Evolutionary conservation across 768 basidiomycete genomes (phyloP).

Genomic region (Saitozyma podzolica): DNA sequence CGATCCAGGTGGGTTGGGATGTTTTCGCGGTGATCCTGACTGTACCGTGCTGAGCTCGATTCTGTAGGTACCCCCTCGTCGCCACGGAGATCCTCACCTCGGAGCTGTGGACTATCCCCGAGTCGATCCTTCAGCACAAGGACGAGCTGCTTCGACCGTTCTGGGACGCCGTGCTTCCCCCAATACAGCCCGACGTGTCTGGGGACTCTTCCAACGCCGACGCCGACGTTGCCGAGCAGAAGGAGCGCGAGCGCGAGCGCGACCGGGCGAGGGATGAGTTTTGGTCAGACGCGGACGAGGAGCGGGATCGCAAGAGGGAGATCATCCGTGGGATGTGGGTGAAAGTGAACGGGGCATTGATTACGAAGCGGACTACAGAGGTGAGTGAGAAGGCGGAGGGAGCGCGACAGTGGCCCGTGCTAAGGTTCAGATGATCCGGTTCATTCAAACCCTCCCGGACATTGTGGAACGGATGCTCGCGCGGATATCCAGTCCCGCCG

Average conservation of each 20-base stretch:
- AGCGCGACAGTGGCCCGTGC: background rate
- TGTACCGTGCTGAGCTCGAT: conserved; percentile 1
- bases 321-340: conserved; percentile 88
- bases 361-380: conserved; percentile 85
- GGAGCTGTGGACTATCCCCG: conserved; percentile 92
- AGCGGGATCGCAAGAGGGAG: conserved; percentile 59
- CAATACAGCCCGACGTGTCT: conserved; percentile 7
- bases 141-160: conserved; percentile 77
- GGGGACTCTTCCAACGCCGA: conserved; percentile 5
- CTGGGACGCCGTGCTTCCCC: conserved; percentile 70
- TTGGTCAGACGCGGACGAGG: conserved; percentile 81
- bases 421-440: conserved; percentile 74
- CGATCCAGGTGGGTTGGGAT: conserved; percentile 29
- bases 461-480: conserved; percentile 77
- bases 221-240: conserved; percentile 2
- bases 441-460: conserved; percentile 78
- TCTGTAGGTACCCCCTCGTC: conserved; percentile 78
- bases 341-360: conserved; percentile 85
- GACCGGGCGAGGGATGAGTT: conserved; percentile 51
- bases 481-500: conserved; percentile 84
- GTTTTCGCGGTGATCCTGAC: background rate
- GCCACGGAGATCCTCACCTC: conserved; percentile 93
- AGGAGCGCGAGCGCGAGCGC: conserved; percentile 23
- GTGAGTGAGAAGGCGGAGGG: conserved; percentile 55
- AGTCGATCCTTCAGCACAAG: conserved; percentile 74